phyloP scores from a whole-genome alignment of 345 rosid genomes.

The Aquilaria malaccensis region DNA sequence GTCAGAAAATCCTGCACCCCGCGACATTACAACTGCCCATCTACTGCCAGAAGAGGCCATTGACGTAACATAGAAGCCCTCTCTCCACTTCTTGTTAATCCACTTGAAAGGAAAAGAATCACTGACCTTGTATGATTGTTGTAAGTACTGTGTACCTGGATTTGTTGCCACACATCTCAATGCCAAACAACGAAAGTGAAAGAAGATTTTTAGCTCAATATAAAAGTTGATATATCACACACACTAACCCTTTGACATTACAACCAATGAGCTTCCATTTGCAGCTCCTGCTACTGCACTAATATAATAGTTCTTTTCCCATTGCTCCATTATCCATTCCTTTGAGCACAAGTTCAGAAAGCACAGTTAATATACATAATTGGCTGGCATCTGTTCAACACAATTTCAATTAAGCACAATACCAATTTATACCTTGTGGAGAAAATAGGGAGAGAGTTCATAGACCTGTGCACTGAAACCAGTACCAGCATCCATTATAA shows the following conservation, averaged over 20 bases:
- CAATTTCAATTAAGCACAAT: background rate
- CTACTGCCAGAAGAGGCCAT: slow-evolving; percentile 94
- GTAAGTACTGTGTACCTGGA: slow-evolving; percentile 68
- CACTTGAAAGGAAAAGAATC: slow-evolving; percentile 93
- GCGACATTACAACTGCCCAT: slow-evolving; percentile 98
- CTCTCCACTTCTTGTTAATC: slow-evolving; percentile 97
- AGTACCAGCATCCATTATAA: slow-evolving; percentile 74
- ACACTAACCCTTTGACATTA: slow-evolving; percentile 84
- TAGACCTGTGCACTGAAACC: slow-evolving; percentile 55
- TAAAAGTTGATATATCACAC: background rate
- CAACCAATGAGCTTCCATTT: slow-evolving; percentile 88
- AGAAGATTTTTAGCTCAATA: background rate
- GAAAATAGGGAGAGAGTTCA: slow-evolving; percentile 49
- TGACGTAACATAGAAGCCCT: slow-evolving; percentile 84
- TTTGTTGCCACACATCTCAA: slow-evolving; percentile 12
- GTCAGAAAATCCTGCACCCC: slow-evolving; percentile 70
- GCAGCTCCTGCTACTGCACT: slow-evolving; percentile 74
- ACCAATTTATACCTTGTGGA: slow-evolving; percentile 40
- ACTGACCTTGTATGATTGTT: slow-evolving; percentile 95
- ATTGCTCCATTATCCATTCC: slow-evolving; percentile 99
- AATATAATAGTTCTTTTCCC: slow-evolving; percentile 96
- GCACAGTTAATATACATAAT: background rate
- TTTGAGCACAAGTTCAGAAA: slow-evolving; percentile 19
- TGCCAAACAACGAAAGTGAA: background rate
- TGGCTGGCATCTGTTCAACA: background rate